These are phyloP conservation scores for Trichoderma oligosporum DNA, from an alignment of 2,329 filamentous ascomycete genomes.

Conservation along the genomic window DNA sequence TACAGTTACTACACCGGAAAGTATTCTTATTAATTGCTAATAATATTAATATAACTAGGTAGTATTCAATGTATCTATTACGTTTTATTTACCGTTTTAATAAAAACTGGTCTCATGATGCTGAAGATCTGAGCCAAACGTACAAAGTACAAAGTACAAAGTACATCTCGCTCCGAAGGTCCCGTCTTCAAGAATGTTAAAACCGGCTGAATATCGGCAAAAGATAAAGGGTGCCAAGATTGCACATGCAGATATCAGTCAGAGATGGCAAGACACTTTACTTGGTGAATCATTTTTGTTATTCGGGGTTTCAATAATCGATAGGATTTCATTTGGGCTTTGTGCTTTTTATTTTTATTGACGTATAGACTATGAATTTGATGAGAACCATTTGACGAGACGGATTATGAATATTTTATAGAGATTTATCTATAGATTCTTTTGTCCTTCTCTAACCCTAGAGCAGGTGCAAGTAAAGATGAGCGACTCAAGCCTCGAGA, in stretches of 20 bases:
- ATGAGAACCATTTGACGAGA: neutral
- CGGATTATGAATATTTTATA: neutral
- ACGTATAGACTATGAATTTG: neutral
- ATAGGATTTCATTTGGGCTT: too few relatives aligned
- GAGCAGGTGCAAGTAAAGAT: constrained; percentile 28
- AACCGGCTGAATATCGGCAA: neutral
- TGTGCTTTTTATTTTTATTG: too few relatives aligned
- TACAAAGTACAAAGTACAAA: neutral
- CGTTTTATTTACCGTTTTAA: neutral
- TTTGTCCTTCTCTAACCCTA: neutral
- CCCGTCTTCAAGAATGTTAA: neutral
- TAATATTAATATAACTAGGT: neutral
- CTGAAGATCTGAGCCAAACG: neutral
- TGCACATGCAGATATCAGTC: neutral
- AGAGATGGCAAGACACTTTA: neutral
- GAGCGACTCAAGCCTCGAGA: constrained; percentile 25
- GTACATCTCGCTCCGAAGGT: too few relatives aligned
- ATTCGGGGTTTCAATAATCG: neutral
- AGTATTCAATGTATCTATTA: neutral
- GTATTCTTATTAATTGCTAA: neutral
- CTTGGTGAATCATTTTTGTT: neutral
- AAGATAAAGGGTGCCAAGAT: neutral
- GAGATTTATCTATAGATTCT: neutral
- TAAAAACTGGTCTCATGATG: neutral
- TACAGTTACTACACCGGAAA: neutral